These are phyloP conservation scores for Fusarium coffeatum DNA, from an alignment of 2,329 filamentous ascomycete species.

Conservation along the genomic window DNA sequence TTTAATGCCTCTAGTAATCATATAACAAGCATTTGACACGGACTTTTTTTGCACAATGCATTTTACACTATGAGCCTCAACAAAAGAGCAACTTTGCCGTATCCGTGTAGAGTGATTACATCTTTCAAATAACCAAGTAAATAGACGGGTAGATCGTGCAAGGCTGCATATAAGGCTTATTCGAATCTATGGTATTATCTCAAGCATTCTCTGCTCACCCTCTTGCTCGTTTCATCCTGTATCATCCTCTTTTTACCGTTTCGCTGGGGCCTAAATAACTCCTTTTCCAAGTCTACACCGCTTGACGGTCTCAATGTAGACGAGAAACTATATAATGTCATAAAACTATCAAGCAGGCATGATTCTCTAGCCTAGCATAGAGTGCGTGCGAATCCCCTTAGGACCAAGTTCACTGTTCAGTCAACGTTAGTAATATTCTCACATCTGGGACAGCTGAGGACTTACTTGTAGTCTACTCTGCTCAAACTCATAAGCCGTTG, in stretches of 20 bases:
- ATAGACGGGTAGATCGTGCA: too few species aligned
- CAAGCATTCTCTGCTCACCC: slow-evolving; percentile 4
- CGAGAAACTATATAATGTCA: slow-evolving; percentile 30
- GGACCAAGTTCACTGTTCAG: slow-evolving; percentile 62
- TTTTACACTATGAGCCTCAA: not conserved
- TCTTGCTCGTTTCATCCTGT: slow-evolving; percentile 15
- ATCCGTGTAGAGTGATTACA: too few species aligned
- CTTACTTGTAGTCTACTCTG: slow-evolving; percentile 71
- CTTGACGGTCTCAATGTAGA: slow-evolving; percentile 8
- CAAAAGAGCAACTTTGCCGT: not conserved
- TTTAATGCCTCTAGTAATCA: not conserved
- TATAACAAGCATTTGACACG: not conserved
- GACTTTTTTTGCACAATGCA: not conserved
- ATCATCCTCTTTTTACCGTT: slow-evolving; percentile 34
- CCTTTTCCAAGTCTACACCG: slow-evolving; percentile 30
- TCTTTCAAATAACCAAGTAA: too few species aligned
- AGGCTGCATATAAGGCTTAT: slow-evolving; percentile 35
- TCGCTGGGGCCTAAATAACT: slow-evolving; percentile 38
- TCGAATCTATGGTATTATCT: slow-evolving; percentile 43
- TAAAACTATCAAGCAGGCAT: slow-evolving; percentile 15
- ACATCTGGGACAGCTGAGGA: slow-evolving; percentile 9
- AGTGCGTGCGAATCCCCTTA: slow-evolving; percentile 65
- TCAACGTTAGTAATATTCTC: slow-evolving; percentile 23
- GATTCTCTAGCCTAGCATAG: slow-evolving; percentile 59
- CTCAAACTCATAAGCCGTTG: slow-evolving; percentile 68